phyloP scores from a whole-genome alignment of 2,329 filamentous ascomycete genomes.

The Aureobasidium sp. region DNA sequence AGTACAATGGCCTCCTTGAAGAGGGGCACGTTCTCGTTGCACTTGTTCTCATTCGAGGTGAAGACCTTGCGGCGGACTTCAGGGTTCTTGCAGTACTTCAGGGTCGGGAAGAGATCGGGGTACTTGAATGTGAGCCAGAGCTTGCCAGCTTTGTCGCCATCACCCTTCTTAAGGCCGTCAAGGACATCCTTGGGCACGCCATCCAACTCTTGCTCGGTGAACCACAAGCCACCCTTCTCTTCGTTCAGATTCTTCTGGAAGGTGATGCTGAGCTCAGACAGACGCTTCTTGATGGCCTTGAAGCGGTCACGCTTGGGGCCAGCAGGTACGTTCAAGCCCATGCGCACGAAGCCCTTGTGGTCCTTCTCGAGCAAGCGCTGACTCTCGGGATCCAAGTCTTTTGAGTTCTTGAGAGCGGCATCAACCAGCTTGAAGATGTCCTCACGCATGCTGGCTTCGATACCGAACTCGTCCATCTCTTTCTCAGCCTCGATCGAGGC shows the following conservation, averaged over 20 bases:
- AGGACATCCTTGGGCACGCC: constrained; percentile 67
- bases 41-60: constrained; percentile 74
- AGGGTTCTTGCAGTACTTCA: constrained; percentile 67
- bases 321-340: constrained; percentile 63
- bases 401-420: constrained; percentile 41
- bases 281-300: constrained; percentile 76
- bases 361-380: constrained; percentile 68
- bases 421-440: constrained; percentile 62
- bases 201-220: constrained; percentile 62
- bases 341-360: constrained; percentile 66
- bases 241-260: constrained; percentile 78
- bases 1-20: constrained; percentile 69
- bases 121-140: constrained; percentile 72
- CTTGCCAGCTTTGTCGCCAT: constrained; percentile 63
- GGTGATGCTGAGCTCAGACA: constrained; percentile 64
- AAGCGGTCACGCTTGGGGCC: constrained; percentile 67
- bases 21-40: constrained; percentile 61
- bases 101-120: constrained; percentile 66
- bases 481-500: constrained; percentile 45
- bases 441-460: constrained; percentile 73
- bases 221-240: constrained; percentile 71
- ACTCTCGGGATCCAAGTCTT: constrained; percentile 59
- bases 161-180: constrained; percentile 59
- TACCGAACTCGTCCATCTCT: constrained; percentile 56
- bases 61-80: constrained; percentile 62